Base-by-base conservation (phyloP, 2,329 filamentous ascomycete species). In the Aciculosporium take region DNA sequence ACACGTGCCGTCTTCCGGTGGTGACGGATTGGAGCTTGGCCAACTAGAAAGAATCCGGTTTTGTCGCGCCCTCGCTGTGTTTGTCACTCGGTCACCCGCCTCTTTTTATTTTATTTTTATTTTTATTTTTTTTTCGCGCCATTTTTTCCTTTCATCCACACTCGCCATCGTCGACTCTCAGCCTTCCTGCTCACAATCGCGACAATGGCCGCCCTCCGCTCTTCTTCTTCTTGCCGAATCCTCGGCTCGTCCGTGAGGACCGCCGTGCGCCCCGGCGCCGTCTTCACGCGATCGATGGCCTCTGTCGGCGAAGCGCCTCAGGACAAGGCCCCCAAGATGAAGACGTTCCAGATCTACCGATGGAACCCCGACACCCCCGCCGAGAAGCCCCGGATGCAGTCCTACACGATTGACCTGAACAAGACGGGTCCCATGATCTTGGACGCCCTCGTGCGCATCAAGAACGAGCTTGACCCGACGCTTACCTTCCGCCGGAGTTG, bases 341-440 rank as follows among this genome's bases (percentile, higher is more conserved):
- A 95, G 81, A 87, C 83, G 39, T 98, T 98, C 77, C 82, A 94
- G 66, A 82, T 98, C 71, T 98, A 98, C 79, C 79, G 91, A 63
- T 98, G 91, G 91, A 94, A 93, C 63, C 91, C 91, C 46, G 91
- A 96, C 60, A 74, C 80, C 60, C 91, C 91, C 45, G 78, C 79
- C 57, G 80, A 84, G 65, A 98, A 98, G 79, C 91, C 91, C 47
- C 75, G 72, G 63, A 94, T 98, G 84, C 87, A 98, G 72, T 77
- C 76, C 52, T 98, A 96, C 69, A 84, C 84, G 28, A 72, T 98
- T 57, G 91, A 98, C 61, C 69, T 98, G 54, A 96, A 96, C 74
- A 95, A 96, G 81, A 98, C 91, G 32, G 91, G 91, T 25, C 91
- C 91, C 52, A 98, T 98, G 91, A 81, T 98, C 67, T 68, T 98